Evolutionary conservation across 305 asterid species (phyloP), one percentile per base, ranked within the genome.

Genomic region (Fraxinus sp.): DNA sequence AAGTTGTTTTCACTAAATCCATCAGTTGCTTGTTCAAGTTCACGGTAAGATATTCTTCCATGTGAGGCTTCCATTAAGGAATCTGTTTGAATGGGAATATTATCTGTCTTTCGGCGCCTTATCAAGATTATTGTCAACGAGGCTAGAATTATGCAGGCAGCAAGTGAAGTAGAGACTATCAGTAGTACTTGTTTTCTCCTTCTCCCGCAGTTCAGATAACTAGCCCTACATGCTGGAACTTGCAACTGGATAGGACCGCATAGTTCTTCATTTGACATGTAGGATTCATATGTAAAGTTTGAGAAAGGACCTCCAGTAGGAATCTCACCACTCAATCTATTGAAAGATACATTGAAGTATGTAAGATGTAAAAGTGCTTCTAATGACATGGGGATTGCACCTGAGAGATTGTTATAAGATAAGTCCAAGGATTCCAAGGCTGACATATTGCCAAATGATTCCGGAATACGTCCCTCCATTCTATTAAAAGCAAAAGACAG

Each of bases 251-350:
- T 20, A 83, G 75, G 30, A 13, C 92, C 93, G 77, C 93, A 91
- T 0, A 90, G 22, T 14, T 22, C 91, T 3, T 74, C 80, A 82
- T 90, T 91, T 0, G 72, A 86, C 78, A 75, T 75, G 71, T 88
- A 91, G 5, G 88, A 86, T 41, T 87, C 84, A 24, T 7, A 1
- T 2, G 89, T 87, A 85, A 91, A 90, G 77, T 89, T 90, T 35
- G 3, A 4, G 24, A 91, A 91, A 18, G 93, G 89, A 80, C 91
- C 92, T 18, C 28, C 79, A 1, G 74, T 46, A 9, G 92, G 91
- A 72, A 89, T 87, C 79, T 83, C 91, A 4, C 90, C 90, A 5
- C 84, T 70, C 28, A 87, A 79, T 26, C 77, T n/a, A 43, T 89
- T 89, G 71, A 80, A 82, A 10, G 92, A 86, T 43, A 89, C 78